phyloP scores from a whole-genome alignment of 2,329 filamentous ascomycete species.

The Colletotrichum sp. region DNA sequence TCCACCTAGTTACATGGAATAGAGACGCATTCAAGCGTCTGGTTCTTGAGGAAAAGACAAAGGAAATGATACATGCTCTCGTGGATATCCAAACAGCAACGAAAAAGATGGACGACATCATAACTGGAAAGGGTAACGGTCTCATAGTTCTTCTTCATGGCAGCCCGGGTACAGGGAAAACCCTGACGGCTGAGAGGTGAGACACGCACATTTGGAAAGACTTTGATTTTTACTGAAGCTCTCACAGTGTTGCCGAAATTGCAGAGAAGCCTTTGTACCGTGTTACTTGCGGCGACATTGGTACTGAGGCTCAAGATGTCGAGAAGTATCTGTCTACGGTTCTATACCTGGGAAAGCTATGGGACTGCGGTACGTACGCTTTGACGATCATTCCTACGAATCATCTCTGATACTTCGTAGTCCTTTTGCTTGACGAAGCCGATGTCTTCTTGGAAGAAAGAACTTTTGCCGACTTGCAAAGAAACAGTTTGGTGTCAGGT shows the following conservation, averaged over 20 bases:
- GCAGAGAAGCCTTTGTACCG: neutral
- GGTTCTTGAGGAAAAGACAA: neutral
- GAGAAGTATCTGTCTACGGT: neutral
- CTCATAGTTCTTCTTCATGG: neutral
- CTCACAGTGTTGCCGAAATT: fast-evolving
- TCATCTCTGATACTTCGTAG: fast-evolving
- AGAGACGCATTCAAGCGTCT: neutral
- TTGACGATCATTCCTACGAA: too few relatives aligned
- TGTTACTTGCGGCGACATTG: neutral
- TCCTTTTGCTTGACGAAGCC: neutral
- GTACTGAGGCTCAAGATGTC: neutral
- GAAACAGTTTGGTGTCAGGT: neutral
- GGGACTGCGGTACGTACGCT: neutral
- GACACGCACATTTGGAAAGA: fast-evolving
- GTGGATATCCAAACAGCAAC: neutral
- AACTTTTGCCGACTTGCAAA: neutral
- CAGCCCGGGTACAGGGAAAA: neutral
- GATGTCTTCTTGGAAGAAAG: neutral
- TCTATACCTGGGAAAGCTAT: fast-evolving
- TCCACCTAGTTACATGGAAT: fast-evolving
- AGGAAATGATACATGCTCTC: neutral
- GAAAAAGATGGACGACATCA: neutral
- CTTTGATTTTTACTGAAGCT: fast-evolving
- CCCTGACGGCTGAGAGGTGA: fast-evolving
- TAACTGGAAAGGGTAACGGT: fast-evolving